These are phyloP conservation scores for Stylonectria norvegica DNA, from an alignment of 2,329 filamentous ascomycete genomes.

Conservation along the genomic window DNA sequence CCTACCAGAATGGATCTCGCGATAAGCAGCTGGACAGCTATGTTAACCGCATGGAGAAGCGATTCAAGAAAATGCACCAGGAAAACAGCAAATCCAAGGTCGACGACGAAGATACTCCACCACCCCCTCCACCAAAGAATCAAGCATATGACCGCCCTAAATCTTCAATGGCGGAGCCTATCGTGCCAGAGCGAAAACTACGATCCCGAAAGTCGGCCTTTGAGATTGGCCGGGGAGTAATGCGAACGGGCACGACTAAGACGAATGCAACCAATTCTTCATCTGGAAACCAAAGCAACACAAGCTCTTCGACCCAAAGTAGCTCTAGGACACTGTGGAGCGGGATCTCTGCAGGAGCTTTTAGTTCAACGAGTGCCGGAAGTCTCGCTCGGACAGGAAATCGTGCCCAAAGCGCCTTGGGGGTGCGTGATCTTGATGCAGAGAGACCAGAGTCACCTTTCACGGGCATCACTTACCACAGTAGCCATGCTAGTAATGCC, in stretches of 20 bases:
- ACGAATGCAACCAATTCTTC: constrained; percentile 80
- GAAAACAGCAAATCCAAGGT: constrained; percentile 45
- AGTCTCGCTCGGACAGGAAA: constrained; percentile 78
- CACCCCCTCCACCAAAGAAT: constrained; percentile 61
- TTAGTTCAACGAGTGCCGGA: constrained; percentile 93
- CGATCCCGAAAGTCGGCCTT: constrained; percentile 71
- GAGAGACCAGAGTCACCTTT: constrained; percentile 62
- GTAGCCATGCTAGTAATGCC: constrained; percentile 69
- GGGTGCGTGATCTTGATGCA: constrained; percentile 52
- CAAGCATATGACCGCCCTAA: constrained; percentile 52
- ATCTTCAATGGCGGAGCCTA: constrained; percentile 51
- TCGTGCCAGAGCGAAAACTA: constrained; percentile 45
- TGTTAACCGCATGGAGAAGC: constrained; percentile 86
- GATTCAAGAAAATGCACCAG: constrained; percentile 68
- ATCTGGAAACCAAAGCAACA: constrained; percentile 66
- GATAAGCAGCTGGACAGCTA: constrained; percentile 75
- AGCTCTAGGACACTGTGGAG: constrained; percentile 91
- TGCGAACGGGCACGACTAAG: constrained; percentile 82
- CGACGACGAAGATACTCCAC: constrained; percentile 46
- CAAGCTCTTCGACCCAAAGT: constrained; percentile 70
- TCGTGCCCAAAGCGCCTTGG: constrained; percentile 63
- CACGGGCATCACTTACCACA: constrained; percentile 84
- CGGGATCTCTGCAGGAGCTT: constrained; percentile 80
- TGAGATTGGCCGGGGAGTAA: constrained; percentile 68
- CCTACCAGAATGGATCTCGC: constrained; percentile 38